A percentile compares a stretch with the other conserved stretches of the same genome.
Conservation (phyloP, 2,329 filamentous ascomycete genomes). For the Penicillium hesseltinei region DNA sequence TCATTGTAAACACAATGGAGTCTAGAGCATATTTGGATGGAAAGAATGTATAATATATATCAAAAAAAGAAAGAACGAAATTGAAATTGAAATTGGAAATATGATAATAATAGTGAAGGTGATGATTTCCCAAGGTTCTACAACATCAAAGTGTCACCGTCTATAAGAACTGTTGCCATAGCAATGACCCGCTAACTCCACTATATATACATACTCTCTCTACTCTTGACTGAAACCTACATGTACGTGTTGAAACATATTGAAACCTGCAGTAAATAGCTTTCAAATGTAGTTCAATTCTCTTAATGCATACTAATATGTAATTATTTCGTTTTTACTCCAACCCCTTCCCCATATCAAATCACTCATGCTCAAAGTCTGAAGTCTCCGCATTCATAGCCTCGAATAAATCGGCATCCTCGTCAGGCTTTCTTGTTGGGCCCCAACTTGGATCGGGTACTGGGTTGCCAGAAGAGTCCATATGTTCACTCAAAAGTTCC, state of each 20-base stretch:
- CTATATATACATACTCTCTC: background rate
- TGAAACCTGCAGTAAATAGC: background rate
- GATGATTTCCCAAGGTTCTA: background rate
- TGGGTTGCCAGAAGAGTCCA: constrained; percentile 34
- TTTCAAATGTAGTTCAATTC: background rate
- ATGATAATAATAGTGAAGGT: background rate
- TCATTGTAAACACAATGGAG: constrained; percentile 2
- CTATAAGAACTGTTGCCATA: background rate
- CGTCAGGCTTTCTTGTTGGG: constrained; percentile 13
- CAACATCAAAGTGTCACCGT: background rate
- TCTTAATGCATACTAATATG: background rate
- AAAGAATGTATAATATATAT: constrained; percentile 2
- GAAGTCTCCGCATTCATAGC: constrained; percentile 32
- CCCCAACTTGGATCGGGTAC: constrained; percentile 30
- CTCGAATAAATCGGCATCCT: constrained; percentile 28
- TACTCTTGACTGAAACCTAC: background rate
- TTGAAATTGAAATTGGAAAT: background rate
- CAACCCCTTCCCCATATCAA: background rate
- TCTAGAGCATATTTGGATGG: background rate
- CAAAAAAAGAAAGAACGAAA: constrained; percentile 4
- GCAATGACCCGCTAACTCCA: background rate
- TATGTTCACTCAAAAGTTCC: constrained; percentile 30
- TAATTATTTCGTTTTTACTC: background rate
- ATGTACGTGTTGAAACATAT: background rate
- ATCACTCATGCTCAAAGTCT: constrained; percentile 20